These are phyloP conservation scores for Coemansia sp. DNA, from an alignment of 192 early-diverging fungal genomes.

Conservation along the genomic window DNA sequence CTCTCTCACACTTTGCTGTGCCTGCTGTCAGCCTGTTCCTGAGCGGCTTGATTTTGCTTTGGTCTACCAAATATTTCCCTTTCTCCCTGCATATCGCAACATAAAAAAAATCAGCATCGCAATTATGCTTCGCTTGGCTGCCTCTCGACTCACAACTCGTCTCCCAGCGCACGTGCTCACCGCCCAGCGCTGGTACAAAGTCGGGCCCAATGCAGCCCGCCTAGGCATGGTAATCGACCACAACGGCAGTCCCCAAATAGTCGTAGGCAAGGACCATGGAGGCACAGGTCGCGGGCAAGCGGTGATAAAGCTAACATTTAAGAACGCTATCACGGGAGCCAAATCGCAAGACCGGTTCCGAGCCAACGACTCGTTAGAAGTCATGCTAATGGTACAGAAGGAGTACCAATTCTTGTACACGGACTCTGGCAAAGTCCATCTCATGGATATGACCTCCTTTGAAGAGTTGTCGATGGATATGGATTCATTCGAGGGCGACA, in stretches of 20 bases:
- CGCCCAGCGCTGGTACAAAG: conserved; percentile 36
- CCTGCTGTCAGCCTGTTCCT: not conserved
- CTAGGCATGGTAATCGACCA: conserved; percentile 72
- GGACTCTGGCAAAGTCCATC: conserved; percentile 63
- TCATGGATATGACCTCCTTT: conserved; percentile 71
- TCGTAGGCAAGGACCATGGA: conserved; percentile 65
- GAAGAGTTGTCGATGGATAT: conserved; percentile 69
- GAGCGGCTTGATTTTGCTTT: not conserved
- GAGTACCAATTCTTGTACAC: conserved; percentile 75
- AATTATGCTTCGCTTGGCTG: not conserved
- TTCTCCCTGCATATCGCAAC: not conserved
- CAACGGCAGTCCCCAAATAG: conserved; percentile 68
- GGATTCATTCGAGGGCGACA: conserved; percentile 63
- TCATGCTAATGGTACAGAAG: conserved; percentile 67
- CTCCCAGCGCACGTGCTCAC: not conserved
- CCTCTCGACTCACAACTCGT: not conserved
- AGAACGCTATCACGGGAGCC: conserved; percentile 64
- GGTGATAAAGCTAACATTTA: conserved; percentile 69
- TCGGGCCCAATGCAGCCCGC: conserved; percentile 51
- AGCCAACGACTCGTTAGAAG: conserved; percentile 70
- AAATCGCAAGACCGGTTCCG: conserved; percentile 72
- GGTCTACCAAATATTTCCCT: not conserved
- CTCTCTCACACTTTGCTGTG: not conserved
- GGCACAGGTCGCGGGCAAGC: conserved; percentile 72
- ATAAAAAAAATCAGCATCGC: not conserved